Base-by-base conservation (phyloP, 2,329 filamentous ascomycete genomes). In the Hirsutella thompsonii region DNA sequence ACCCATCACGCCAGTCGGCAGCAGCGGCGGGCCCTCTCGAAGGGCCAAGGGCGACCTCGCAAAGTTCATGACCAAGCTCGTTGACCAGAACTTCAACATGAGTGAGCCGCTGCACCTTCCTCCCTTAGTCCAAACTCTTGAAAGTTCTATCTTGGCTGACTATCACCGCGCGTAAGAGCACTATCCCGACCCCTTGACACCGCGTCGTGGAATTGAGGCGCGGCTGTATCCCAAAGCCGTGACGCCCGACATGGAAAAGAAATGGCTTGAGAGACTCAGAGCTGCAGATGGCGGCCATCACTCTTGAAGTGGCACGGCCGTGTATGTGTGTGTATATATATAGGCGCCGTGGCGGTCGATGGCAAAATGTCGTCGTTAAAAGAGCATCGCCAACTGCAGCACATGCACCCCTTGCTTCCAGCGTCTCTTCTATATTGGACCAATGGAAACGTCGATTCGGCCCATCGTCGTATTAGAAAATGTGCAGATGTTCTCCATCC, bases 141-240 rank as follows among this genome's bases (percentile, higher is more conserved):
- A 3, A 3, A 16, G 14, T 16, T 18, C 8, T 16, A 26, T n/a
- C 23, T 6, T 11, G 23, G 11, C 46, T 55, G 28, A 53, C 42
- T 30, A 42, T 11, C 4, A 35, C 13, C 37, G 16, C 23, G n/a
- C n/a, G n/a, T n/a, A 37, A 59, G 58, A 53, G 40, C 59, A 66
- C 30, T 70, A 67, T 39, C 61, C 62, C 8, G 69, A 75, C 44
- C 70, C 71, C 26, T 55, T 75, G 42, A 47, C 60, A 13, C 59
- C 63, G 20, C 58, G 63, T 20, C 48, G 56, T 37, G 48, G 53
- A 3, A 42, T 58, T 4, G 53, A 52, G 43, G 47, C 61, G 39
- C 47, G 56, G 42, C 47, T 58, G 46, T 57, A 59, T 40, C 63
- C 66, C 0, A 56, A 50, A 16, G 60, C 59, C 2, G 55, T 68